Conservation (phyloP, 2,329 filamentous ascomycete genomes). For the Xylaria sp. region DNA sequence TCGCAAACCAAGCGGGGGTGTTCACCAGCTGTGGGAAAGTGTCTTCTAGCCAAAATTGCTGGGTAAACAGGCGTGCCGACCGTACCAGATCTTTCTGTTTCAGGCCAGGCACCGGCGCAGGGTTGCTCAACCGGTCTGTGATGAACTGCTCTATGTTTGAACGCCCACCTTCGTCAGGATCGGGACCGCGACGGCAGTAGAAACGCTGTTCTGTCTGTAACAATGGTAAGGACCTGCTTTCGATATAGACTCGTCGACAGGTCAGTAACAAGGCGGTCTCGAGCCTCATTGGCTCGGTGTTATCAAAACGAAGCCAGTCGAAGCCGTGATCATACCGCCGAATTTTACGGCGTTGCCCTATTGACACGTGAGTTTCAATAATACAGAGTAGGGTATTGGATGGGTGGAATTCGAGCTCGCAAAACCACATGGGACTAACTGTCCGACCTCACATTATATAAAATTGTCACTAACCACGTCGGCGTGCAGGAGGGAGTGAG, state of each 20-base stretch:
- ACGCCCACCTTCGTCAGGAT: constrained; percentile 23
- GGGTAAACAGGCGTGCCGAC: constrained; percentile 35
- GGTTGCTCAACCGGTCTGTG: constrained; percentile 33
- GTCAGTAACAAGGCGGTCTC: constrained; percentile 47
- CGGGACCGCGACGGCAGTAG: constrained; percentile 40
- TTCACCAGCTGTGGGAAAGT: constrained; percentile 23
- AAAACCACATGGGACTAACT: background rate
- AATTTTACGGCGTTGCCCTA: background rate
- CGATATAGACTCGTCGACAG: constrained; percentile 50
- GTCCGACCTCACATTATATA: background rate
- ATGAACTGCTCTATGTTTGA: constrained; percentile 39
- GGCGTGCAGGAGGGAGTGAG: background rate
- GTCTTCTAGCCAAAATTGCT: constrained; percentile 44
- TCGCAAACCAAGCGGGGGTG: constrained; percentile 33
- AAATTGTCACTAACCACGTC: background rate
- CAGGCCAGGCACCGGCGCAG: constrained; percentile 16
- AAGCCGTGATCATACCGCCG: background rate
- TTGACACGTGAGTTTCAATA: constrained; percentile 6
- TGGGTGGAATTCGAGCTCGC: background rate
- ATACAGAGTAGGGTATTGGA: background rate
- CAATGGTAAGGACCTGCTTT: constrained; percentile 46
- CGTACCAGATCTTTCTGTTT: constrained; percentile 34
- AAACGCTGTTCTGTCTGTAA: constrained; percentile 46
- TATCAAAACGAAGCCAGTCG: constrained; percentile 48
- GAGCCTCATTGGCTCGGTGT: constrained; percentile 40